Evolutionary conservation across 306 rosid genomes (phyloP), one percentile per base, ranked within the genome.

Genomic region (Sicyos baderoa): DNA sequence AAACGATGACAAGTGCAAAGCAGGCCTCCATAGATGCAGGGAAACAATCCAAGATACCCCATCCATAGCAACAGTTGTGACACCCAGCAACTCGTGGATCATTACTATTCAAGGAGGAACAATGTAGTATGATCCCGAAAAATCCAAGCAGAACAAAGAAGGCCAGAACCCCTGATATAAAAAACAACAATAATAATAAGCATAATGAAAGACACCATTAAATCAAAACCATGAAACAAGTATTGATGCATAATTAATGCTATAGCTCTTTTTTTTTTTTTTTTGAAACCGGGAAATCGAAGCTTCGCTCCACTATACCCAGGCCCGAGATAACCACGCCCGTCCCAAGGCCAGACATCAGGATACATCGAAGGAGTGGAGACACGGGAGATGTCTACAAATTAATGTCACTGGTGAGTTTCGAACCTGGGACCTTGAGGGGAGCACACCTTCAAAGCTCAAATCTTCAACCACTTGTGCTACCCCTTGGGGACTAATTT

Each of bases 11-110:
- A 23, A 94, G 80, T 49, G 96, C 96, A 77, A 94, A 94, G 82
- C 99, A 94, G 3, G 97, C 99, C 79, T 94, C 99, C 99, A 94
- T 88, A 32, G 99, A 94, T n/a, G 96, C 99, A 7, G 99, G 99
- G 76, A 94, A 94, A 84, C 99, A 94, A 81, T 94, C 99, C 84
- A 94, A 79, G 63, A 94, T 88, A 74, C 99, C 99, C 97, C 97
- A 94, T 17, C 99, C 99, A 52, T 94, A 94, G 75, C 99, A 94
- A 80, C 99, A 94, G 80, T 94, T 94, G 74, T 94, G 99, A 86
- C 97, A 94, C 49, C 99, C 97, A 48, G 96, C 95, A 90, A 94
- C 87, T 71, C 97, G 76, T 17, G 99, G 96, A 71, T 94, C 99
- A 48, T 85, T 88, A 81, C 77, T 74, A 80, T 86, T 90, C 68